A percentile compares a stretch with the other conserved stretches of the same genome.
Conservation (phyloP, 257 asterid genomes). For the Oldenlandia corymbosa region DNA sequence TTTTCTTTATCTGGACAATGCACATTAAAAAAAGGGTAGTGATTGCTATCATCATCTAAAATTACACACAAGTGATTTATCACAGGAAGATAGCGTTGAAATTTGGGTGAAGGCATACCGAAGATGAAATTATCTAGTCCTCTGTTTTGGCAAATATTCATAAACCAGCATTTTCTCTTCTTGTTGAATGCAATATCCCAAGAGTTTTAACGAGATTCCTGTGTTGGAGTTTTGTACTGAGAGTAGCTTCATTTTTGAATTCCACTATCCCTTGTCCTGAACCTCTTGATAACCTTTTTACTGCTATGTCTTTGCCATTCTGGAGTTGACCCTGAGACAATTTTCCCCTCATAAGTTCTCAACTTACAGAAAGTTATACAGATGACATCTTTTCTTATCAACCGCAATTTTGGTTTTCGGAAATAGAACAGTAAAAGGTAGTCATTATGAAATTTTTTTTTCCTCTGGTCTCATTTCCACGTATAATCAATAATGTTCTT, state of each 20-base stretch:
- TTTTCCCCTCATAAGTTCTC: too few relatives aligned
- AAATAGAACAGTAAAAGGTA: too few relatives aligned
- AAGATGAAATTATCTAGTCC: constrained; percentile 31
- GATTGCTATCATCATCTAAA: too few relatives aligned
- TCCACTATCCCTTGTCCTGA: constrained; percentile 30
- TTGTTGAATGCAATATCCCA: constrained; percentile 25
- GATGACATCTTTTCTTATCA: too few relatives aligned
- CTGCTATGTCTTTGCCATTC: constrained; percentile 23
- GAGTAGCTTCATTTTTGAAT: constrained; percentile 32
- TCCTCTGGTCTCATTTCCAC: too few relatives aligned
- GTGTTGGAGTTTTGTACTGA: constrained; percentile 30
- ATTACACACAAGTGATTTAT: not conserved
- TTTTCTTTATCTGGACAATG: constrained; percentile 16
- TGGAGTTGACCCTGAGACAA: constrained; percentile 19
- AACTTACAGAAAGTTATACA: too few relatives aligned
- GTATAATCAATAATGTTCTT: too few relatives aligned
- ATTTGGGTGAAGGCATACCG: constrained; percentile 23
- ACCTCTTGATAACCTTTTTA: constrained; percentile 23
- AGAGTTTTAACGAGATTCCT: constrained; percentile 32
- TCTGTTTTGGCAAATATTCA: constrained; percentile 30
- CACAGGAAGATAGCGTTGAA: too few relatives aligned
- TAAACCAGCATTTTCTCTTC: constrained; percentile 31
- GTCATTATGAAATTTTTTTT: too few relatives aligned
- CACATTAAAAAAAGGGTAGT: not conserved
- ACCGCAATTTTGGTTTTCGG: too few relatives aligned